These are phyloP conservation scores for Ascoidea asiatica DNA, from an alignment of 805 yeast species.

Conservation along the genomic window DNA sequence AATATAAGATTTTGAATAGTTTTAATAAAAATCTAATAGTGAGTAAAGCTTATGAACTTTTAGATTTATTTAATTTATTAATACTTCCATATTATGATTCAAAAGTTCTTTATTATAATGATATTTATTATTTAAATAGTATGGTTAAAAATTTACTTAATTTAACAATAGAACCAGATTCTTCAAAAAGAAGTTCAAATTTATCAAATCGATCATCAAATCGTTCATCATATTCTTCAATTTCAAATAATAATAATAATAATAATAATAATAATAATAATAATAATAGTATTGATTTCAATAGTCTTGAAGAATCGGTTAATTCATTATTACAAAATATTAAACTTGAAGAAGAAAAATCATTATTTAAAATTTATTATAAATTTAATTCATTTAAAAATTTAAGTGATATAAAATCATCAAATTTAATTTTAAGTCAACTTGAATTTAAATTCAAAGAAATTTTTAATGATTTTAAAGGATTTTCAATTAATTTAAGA, in stretches of 20 bases:
- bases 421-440: constrained; percentile 5
- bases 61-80: constrained; percentile 4
- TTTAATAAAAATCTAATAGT: constrained; percentile 1
- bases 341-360: constrained; percentile 7
- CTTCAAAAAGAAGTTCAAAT: background rate
- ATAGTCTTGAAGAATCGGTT: constrained; percentile 4
- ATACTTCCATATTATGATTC: constrained; percentile 6
- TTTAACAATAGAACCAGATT: background rate
- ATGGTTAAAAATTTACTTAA: constrained; percentile 3
- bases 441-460: constrained; percentile 11
- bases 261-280: too few species aligned
- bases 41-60: constrained; percentile 3
- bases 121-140: constrained; percentile 8
- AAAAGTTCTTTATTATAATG: constrained; percentile 10
- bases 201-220: background rate
- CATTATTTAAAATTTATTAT: constrained; percentile 8
- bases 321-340: constrained; percentile 9
- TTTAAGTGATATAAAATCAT: constrained; percentile 1
- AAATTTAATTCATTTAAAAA: constrained; percentile 8
- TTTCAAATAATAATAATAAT: too few species aligned
- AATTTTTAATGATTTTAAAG: constrained; percentile 8
- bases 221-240: background rate
- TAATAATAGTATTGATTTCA: constrained; percentile 1
- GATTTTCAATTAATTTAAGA: constrained; percentile 4
- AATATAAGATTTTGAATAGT: background rate